phyloP scores from a whole-genome alignment of 257 asterid species.

The Scutellaria barbata region DNA sequence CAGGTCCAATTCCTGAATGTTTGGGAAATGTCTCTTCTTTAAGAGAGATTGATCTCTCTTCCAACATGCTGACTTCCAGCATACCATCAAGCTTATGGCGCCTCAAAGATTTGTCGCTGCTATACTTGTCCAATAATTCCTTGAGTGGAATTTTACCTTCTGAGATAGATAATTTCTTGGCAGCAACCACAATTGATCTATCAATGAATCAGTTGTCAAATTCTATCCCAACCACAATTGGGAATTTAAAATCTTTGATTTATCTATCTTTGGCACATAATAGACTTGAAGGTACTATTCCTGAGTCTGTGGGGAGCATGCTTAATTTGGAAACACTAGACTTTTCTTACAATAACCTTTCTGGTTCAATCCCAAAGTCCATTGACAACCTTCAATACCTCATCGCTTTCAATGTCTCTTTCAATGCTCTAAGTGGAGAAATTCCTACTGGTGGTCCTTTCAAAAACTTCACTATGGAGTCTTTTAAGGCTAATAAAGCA shows the following conservation, averaged over 20 bases:
- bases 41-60: not conserved
- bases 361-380: constrained; percentile 40
- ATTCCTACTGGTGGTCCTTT: constrained; percentile 43
- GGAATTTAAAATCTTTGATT: not conserved
- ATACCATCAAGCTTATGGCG: constrained; percentile 38
- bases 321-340: constrained; percentile 18
- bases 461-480: constrained; percentile 32
- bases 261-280: constrained; percentile 15
- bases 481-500: constrained; percentile 14
- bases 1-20: not conserved
- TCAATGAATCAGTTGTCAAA: constrained; percentile 26
- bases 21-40: not conserved
- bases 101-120: not conserved
- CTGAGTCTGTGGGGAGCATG: constrained; percentile 29
- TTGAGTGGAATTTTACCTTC: constrained; percentile 29
- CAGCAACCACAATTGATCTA: constrained; percentile 15
- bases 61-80: constrained; percentile 32
- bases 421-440: constrained; percentile 39
- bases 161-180: constrained; percentile 25
- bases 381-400: constrained; percentile 25
- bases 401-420: constrained; percentile 36
- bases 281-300: constrained; percentile 19
- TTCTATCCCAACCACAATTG: constrained; percentile 28
- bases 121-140: constrained; percentile 29
- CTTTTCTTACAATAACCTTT: constrained; percentile 23